Conservation (phyloP, 148 eudicot species). For the Drosera capensis region DNA sequence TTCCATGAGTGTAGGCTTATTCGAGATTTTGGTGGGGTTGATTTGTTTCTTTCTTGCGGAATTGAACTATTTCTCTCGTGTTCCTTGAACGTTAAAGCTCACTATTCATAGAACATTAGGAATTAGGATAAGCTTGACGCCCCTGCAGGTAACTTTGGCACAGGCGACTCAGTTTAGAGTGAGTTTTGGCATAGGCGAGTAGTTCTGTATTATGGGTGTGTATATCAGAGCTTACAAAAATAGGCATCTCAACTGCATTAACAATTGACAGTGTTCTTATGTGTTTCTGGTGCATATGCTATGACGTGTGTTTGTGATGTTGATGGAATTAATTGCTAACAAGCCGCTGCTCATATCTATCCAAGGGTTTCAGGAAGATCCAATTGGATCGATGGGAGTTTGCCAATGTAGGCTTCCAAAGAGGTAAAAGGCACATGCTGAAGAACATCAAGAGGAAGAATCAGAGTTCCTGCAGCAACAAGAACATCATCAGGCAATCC, state of each 20-base stretch:
- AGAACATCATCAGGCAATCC: not conserved
- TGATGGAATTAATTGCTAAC: not conserved
- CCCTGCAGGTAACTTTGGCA: too few relatives aligned
- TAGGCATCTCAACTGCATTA: too few relatives aligned
- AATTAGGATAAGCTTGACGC: too few relatives aligned
- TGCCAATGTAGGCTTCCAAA: slow-evolving; percentile 45
- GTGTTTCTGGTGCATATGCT: not conserved
- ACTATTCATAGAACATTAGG: too few relatives aligned
- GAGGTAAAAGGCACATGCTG: slow-evolving; percentile 46
- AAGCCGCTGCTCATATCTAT: too few relatives aligned
- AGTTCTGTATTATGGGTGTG: too few relatives aligned
- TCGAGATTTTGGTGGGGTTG: not conserved
- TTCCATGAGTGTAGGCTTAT: not conserved
- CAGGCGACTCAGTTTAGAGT: too few relatives aligned
- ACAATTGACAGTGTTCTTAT: not conserved
- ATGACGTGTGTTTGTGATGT: not conserved
- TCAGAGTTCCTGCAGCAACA: not conserved
- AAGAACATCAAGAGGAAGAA: not conserved
- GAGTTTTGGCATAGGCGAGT: too few relatives aligned
- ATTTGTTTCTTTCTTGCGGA: too few relatives aligned
- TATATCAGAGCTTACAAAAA: too few relatives aligned
- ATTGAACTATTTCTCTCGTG: too few relatives aligned
- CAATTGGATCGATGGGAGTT: slow-evolving; percentile 67
- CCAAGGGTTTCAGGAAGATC: slow-evolving; percentile 63
- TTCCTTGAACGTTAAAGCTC: too few relatives aligned